Base-by-base conservation (phyloP, 441 rosid genomes). In the Adansonia gregorii region DNA sequence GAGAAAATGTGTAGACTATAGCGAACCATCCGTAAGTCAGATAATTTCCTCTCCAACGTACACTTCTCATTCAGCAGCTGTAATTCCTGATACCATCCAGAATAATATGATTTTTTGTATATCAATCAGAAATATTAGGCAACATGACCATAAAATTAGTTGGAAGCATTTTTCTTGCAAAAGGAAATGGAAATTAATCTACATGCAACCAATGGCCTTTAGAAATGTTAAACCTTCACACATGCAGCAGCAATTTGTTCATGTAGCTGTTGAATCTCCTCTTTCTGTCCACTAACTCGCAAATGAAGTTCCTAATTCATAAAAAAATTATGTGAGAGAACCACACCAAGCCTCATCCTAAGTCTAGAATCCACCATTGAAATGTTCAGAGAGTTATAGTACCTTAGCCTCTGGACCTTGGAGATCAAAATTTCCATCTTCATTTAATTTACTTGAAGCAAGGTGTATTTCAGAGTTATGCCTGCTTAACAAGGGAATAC, bases 11-110 rank as follows among this genome's bases (percentile, higher is more conserved):
- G 12, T 68, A 77, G 60, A 41, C n/a, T 45, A 51, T 20, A 77
- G 90, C 92, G 70, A 79, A 96, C 99, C 98, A 93, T 87, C 82
- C 98, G 85, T 73, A 96, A 88, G 81, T 96, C 97, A n/a, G 99
- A 88, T 75, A 92, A 85, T 84, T 90, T 93, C 90, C 94, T 90
- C 87, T 96, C 99, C 80, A 92, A 78, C 3, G 87, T 85, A 83
- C 84, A 92, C 81, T 92, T 93, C 78, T 96, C 99, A 80, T 86
- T 91, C 79, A 91, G 83, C 80, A 90, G 79, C 85, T 93, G 97
- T 89, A 96, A 80, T 82, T 96, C 98, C 99, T 96, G 93, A 80
- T 56, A 78, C 17, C 82, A 86, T 45, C 78, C 59, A 73, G 67
- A 78, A 17, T 70, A 81, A 78, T 2, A 56, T 75, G 83, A 72